Evolutionary conservation across 805 yeast genomes (phyloP), one percentile per base, ranked within the genome.

Genomic region (Myxozyma kluyveri): DNA sequence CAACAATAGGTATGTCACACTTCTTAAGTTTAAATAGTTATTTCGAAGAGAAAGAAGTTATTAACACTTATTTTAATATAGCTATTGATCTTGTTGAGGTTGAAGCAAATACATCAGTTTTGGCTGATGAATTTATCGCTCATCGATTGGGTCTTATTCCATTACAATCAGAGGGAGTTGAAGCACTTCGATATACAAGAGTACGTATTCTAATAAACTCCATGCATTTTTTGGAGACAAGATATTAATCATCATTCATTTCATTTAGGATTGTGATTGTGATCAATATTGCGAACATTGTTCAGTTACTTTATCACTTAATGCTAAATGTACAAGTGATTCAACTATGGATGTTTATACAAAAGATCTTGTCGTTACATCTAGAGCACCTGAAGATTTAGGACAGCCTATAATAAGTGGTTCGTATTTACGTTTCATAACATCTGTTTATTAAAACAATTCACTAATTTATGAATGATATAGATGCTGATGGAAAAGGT

Each of bases 271-370:
- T 69, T 93, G 99, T 70, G 90, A 95, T 40, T 93, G 99, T 74
- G 99, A 93, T 68, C 95, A 90, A 67, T 91, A 93, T 72, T 93
- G 99, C 72, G 90, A 88, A 54, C 84, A 86, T 69, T 93, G 99
- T 72, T 84, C 96, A 3, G 98, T 93, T 22, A 88, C 84, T 59
- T 76, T 93, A 51, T 83, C 84, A 52, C 72, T 93, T 58, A 83
- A 87, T 50, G 99, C 96, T n/a, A 76, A 81, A 59, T 91, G 96
- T 68, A 91, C 87, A 57, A 76, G 86, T 40, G 97, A 88, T 64
- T 81, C 84, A 42, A 87, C 95, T 9, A 86, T 88, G 80, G 88
- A 84, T 61, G 90, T 93, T 10, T 93, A 89, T 68, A 85, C 98
- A 7, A 78, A 88, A 59, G 98, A 93, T 68, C 71, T 86, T 63